These are phyloP conservation scores for Neofusicoccum umdonicola DNA, from an alignment of 2,329 filamentous ascomycete species.

Conservation along the genomic window DNA sequence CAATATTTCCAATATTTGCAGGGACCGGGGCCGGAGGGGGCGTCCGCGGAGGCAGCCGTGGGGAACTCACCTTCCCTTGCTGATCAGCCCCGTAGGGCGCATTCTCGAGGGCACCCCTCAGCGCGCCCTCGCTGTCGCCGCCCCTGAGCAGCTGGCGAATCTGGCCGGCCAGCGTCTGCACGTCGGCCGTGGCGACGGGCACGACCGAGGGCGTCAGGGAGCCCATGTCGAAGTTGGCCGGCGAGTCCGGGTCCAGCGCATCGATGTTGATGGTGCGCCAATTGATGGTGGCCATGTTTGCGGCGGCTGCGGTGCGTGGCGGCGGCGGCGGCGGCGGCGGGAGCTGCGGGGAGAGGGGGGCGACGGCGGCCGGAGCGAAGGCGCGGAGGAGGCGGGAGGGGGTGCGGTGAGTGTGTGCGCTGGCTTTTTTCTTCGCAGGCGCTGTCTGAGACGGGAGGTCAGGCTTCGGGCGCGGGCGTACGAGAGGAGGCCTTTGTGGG, in stretches of 20 bases:
- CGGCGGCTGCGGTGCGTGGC: neutral
- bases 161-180: slow-evolving; percentile 74
- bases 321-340: neutral
- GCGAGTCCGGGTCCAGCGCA: slow-evolving; percentile 83
- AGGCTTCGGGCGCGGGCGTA: slow-evolving; percentile 2
- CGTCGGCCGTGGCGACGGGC: slow-evolving; percentile 73
- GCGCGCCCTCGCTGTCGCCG: slow-evolving; percentile 81
- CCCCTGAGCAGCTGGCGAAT: slow-evolving; percentile 83
- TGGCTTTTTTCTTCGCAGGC: slow-evolving; percentile 16
- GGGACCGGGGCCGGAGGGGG: neutral
- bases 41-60: neutral
- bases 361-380: neutral
- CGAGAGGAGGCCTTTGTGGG: slow-evolving; percentile 3
- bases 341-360: neutral
- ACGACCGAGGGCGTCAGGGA: slow-evolving; percentile 76
- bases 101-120: slow-evolving; percentile 79
- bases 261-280: slow-evolving; percentile 94
- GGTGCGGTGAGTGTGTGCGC: neutral
- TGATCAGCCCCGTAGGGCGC: slow-evolving; percentile 67
- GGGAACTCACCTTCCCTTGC: slow-evolving; percentile 49
- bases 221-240: slow-evolving; percentile 84
- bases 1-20: slow-evolving; percentile 11
- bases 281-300: slow-evolving; percentile 53
- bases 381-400: neutral
- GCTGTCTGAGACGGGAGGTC: slow-evolving; percentile 6